phyloP scores from a whole-genome alignment of 352 stramenopile genomes.

The Blastocystis sp. region DNA sequence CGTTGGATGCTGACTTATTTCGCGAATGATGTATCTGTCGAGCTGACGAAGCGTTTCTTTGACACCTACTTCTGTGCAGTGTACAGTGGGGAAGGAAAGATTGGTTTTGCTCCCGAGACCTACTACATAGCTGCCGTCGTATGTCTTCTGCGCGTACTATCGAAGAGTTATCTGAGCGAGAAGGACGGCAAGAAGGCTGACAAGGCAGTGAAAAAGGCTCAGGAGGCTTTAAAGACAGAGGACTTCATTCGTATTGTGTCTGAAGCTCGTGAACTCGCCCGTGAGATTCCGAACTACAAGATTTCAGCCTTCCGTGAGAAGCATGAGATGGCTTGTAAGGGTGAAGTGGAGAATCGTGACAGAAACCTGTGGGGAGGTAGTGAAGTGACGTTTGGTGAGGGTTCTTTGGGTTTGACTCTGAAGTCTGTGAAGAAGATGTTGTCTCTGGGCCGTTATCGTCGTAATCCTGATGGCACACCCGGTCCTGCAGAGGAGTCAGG shows the following conservation, averaged over 20 bases:
- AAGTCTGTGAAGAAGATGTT: slow-evolving; percentile 63
- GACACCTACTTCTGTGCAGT: slow-evolving; percentile 57
- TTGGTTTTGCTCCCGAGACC: slow-evolving; percentile 57
- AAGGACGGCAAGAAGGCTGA: slow-evolving; percentile 41
- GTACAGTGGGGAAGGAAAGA: slow-evolving; percentile 47
- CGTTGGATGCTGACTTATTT: slow-evolving; percentile 58
- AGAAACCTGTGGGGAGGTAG: slow-evolving; percentile 43
- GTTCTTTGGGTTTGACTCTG: slow-evolving; percentile 47
- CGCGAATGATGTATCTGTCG: slow-evolving; percentile 24
- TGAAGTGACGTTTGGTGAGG: slow-evolving; percentile 53
- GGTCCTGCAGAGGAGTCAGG: slow-evolving; percentile 62
- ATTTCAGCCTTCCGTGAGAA: slow-evolving; percentile 66
- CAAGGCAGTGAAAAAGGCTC: slow-evolving; percentile 38
- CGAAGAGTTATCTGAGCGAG: slow-evolving; percentile 40
- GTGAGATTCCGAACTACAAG: slow-evolving; percentile 62
- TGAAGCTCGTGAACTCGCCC: neutral
- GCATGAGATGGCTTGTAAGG: slow-evolving; percentile 58
- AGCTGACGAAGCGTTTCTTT: slow-evolving; percentile 58
- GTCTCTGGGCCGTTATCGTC: slow-evolving; percentile 36
- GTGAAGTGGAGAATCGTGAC: slow-evolving; percentile 57
- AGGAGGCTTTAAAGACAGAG: neutral
- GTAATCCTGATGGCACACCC: slow-evolving; percentile 43
- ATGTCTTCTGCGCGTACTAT: neutral
- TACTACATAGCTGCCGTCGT: slow-evolving; percentile 59
- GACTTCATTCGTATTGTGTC: neutral